phyloP scores from a whole-genome alignment of 2,329 filamentous ascomycete species.

The Pezicula neosporulosa region DNA sequence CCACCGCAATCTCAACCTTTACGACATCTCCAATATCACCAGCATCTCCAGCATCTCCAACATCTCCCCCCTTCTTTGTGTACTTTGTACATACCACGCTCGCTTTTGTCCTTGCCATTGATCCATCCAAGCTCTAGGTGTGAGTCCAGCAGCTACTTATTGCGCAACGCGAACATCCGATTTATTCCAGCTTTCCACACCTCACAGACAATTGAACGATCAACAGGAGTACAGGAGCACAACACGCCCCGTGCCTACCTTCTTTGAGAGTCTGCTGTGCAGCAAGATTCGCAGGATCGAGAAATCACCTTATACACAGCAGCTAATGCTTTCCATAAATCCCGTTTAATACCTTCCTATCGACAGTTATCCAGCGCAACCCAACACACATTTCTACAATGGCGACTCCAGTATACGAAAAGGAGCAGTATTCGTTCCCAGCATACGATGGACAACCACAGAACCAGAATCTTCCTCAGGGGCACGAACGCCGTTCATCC shows the following conservation, averaged over 20 bases:
- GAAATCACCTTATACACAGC: neutral
- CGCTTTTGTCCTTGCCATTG: constrained; percentile 5
- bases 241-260: neutral
- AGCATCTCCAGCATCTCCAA: too few relatives aligned
- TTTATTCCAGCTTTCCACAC: neutral
- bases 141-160: neutral
- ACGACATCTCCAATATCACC: neutral
- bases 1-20: neutral
- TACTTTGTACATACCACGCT: constrained; percentile 4
- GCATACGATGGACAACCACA: constrained; percentile 17
- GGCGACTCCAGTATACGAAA: constrained; percentile 25
- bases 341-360: neutral
- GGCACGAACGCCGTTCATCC: constrained; percentile 20
- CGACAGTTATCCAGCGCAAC: neutral
- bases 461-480: neutral
- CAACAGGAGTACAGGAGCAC: neutral
- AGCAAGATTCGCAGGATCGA: neutral
- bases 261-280: constrained; percentile 5
- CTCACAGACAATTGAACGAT: neutral
- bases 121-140: neutral
- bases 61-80: neutral
- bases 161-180: neutral
- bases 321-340: neutral
- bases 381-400: constrained; percentile 8
- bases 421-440: constrained; percentile 28